Evolutionary conservation across 1,284 basidiomycete species (phyloP), one percentile per base, ranked within the genome.

Genomic region (Irpex sp.): DNA sequence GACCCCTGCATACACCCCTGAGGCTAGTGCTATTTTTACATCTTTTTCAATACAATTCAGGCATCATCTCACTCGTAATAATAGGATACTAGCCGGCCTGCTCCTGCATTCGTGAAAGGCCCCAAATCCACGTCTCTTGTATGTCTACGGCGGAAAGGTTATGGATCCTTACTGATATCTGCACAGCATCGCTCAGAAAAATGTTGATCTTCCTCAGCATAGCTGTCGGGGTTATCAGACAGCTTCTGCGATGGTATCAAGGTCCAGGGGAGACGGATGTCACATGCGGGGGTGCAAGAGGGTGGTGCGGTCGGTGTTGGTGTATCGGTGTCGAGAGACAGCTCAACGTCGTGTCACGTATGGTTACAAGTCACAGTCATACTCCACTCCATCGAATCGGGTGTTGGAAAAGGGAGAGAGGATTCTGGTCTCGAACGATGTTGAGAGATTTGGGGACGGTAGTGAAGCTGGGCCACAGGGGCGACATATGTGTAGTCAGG

Each of bases 391-490:
- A 64, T 45, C 14, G 47, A 33, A 55, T 64, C 19, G 37, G 59
- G 36, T 42, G 57, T 47, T 64, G 63, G 63, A 33, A 48, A 21
- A 12, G 18, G 16, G 12, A 37, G 52, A 36, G 42, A 10, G 18
- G 33, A 18, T 64, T 59, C 49, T 64, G 61, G 58, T 5, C 12
- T 6, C 21, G 61, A 6, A 23, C 21, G 36, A 37, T 58, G 5
- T 48, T 64, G 12, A 12, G 28, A 5, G 35, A 36, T 3, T 33
- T 64, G 5, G 63, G 63, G 18, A 21, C 54, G 47, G 45, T 58
- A 3, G 8, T 64, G 7, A 5, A 61, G 5, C 37, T 64, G 14
- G 64, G 64, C 7, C 64, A 65, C 36, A 36, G 37, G 4, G 62
- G 57, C 9, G n/a, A 19, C 12, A 55, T 63, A 47, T 56, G 51